Evolutionary conservation across 2,329 filamentous ascomycete genomes (phyloP), one percentile per base, ranked within the genome.

Genomic region (Apiospora marii): DNA sequence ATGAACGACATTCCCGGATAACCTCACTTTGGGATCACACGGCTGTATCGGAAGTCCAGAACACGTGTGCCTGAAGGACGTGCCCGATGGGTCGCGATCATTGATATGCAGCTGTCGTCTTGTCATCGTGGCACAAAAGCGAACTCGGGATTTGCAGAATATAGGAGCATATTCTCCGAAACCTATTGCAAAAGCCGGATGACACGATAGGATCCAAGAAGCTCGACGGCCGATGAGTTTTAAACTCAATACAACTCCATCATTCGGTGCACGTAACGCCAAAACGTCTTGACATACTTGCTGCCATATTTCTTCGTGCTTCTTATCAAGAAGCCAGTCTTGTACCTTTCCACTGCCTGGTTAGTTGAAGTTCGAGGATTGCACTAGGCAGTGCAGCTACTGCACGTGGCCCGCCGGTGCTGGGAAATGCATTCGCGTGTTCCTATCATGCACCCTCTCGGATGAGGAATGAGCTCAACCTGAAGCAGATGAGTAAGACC

Each of bases 51-150:
- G 34, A 64, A 41, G 10, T 41, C 22, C 30, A n/a, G 24, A 41
- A n/a, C 34, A 22, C 19, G 30, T 13, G 30, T 13, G 4, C 10
- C 12, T 7, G 58, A 41, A n/a, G 58, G 19, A 64, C 58, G 58
- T 64, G 58, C 58, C n/a, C 58, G 58, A 41, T 64, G 58, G 30
- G 10, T 14, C 58, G 10, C 58, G 58, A 64, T 64, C 34, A 19
- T 12, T 22, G 19, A 13, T 12, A 1, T 64, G 22, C 58, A n/a
- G 3, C 16, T 34, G 16, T 34, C 27, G 16, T 22, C 30, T 7
- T 24, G 58, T 27, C 10, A 41, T 64, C 34, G 34, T 41, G 34
- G 58, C 14, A 2, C 3, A 8, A 22, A 14, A 24, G 19, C n/a
- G 8, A n/a, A 37, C 10, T 19, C 22, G 58, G 19, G 34, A 41